Base-by-base conservation (phyloP, 2,329 filamentous ascomycete species). In the Diaporthe batatas region DNA sequence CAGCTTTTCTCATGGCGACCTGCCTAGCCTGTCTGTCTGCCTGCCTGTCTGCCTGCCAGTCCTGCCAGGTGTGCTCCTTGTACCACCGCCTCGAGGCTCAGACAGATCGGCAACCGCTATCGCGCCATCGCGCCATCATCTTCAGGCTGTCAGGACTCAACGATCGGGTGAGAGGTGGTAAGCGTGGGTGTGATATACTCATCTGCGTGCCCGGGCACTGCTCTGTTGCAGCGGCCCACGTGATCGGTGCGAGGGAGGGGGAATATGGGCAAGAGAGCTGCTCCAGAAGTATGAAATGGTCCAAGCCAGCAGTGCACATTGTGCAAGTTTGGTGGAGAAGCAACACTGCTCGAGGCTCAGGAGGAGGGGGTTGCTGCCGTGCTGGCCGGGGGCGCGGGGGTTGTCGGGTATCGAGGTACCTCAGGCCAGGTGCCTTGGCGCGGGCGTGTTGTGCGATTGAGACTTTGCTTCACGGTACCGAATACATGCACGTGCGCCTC, bases 31-130 rank as follows among this genome's bases (percentile, higher is more conserved):
- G 29, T 5, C 29, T 3, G 29, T 5, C 29, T 29, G 29, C 29
- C 29, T n/a, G n/a, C 29, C 29, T 29, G 29, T 5, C 29, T 3
- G 29, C 29, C 29, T 29, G 29, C 29, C 29, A 29, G 29, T 29
- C 29, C 29, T 29, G n/a, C n/a, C n/a, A 51, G 53, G 59, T 62
- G 68, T 34, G 25, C 42, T 67, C 57, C 49, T 54, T 71, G 53
- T 62, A 12, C 8, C 67, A 18, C 55, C 36, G 59, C 29, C 68
- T 49, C 57, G 25, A 34, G 68, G 72, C 59, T 49, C 42, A 58
- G 49, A 59, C 49, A 70, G 54, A 34, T 58, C 23, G 54, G 53
- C 44, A 72, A 58, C 72, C 68, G 58, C 68, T 25, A 51, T 70
- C 59, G 44, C 55, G 68, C 53, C 44, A 42, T 42, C 12, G 39